Evolutionary conservation across 805 yeast species (phyloP), one percentile per base, ranked within the genome.

Genomic region (Cyberlindnera nakhonratchasimensis): DNA sequence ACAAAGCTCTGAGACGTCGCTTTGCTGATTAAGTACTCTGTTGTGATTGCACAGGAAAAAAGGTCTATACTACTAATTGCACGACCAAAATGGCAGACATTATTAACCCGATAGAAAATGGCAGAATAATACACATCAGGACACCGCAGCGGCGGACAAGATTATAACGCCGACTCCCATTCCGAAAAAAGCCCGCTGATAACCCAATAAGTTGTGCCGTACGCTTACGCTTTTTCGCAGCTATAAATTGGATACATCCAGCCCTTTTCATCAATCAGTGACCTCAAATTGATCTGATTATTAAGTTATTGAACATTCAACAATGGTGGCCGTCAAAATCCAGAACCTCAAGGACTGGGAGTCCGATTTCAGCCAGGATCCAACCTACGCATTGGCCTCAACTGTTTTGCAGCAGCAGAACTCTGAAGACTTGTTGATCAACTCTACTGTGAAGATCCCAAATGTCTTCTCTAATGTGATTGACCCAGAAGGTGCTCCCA

Each of bases 401-500:
- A 58, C 69, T 0, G 65, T 63, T 3, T 48, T 67, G 35, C 65
- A 65, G 40, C 60, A 61, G 25, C 58, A 47, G 37, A 60, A 57
- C 36, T 65, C 67, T 17, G 69, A 65, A 32, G 68, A 60, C 14
- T 38, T 53, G 4, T 42, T 67, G 21, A 50, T 64, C 36, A 46
- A 47, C 29, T 30, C 52, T 3, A 34, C 37, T 3, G 28, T 24
- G 18, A 44, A 42, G 20, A 21, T 56, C 6, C 54, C 58, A 35
- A 55, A 57, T 30, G 53, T 48, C 21, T 57, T 53, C 29, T 43
- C 51, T 8, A 24, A 57, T 24, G 56, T 63, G 14, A 49, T 59
- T 17, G 80, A 77, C 52, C 83, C 82, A 4, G 62, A 57, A 36
- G 62, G 59, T 20, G 54, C 76, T 1, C 89, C 90, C 20, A 72